These are phyloP conservation scores for Fusarium sp. DNA, from an alignment of 2,329 filamentous ascomycete species.

Conservation along the genomic window DNA sequence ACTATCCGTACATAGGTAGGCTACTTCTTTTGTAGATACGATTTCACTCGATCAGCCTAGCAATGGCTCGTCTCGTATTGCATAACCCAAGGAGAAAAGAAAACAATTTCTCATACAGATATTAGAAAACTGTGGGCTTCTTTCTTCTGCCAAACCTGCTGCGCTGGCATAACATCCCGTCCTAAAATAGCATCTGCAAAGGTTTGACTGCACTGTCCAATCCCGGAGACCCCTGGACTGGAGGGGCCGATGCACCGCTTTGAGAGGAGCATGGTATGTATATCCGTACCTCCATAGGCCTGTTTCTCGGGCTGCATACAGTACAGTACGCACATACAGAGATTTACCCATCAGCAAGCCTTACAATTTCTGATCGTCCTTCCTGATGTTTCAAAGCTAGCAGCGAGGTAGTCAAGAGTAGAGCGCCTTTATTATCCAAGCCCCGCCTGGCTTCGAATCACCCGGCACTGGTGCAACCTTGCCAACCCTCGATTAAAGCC, in stretches of 20 bases:
- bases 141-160: slow-evolving; percentile 16
- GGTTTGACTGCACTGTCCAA: slow-evolving; percentile 39
- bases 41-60: background rate
- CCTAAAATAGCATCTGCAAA: slow-evolving; percentile 42
- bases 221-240: slow-evolving; percentile 27
- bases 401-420: background rate
- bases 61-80: background rate
- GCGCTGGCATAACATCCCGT: slow-evolving; percentile 37
- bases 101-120: background rate
- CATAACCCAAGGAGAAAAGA: background rate
- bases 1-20: background rate
- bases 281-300: background rate
- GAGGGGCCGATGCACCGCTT: slow-evolving; percentile 31
- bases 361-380: slow-evolving; percentile 2
- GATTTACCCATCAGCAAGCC: slow-evolving; percentile 4
- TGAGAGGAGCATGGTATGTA: background rate
- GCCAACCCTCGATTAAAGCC: slow-evolving; percentile 16
- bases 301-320: background rate
- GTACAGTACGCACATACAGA: background rate
- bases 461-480: slow-evolving; percentile 3
- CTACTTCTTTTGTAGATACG: slow-evolving; percentile 8
- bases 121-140: background rate
- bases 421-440: background rate
- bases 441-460: background rate
- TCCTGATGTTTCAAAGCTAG: background rate